These are phyloP conservation scores for Jatropha multifida DNA, from an alignment of 441 rosid genomes.

Conservation along the genomic window DNA sequence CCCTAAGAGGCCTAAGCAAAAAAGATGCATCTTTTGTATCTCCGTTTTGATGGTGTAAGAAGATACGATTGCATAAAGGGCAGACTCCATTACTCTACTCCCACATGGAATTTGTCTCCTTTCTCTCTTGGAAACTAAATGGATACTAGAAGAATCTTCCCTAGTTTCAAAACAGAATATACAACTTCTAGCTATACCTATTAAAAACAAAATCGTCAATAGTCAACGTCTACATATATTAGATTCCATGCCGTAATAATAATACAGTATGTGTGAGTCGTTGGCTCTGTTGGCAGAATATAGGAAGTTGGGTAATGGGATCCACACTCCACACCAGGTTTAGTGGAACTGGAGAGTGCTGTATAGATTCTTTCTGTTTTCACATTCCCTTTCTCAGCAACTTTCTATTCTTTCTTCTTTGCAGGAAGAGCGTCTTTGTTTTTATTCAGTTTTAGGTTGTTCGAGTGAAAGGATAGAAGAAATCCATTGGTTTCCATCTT, in stretches of 20 bases:
- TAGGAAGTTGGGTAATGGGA: background rate
- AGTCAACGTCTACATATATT: background rate
- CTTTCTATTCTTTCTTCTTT: background rate
- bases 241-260: too few species aligned
- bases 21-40: constrained; percentile 7
- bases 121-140: constrained; percentile 16
- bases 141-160: constrained; percentile 25
- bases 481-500: too few species aligned
- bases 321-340: background rate
- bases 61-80: constrained; percentile 12
- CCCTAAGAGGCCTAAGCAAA: constrained; percentile 7
- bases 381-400: background rate
- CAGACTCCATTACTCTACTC: background rate
- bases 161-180: background rate
- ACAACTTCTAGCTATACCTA: background rate
- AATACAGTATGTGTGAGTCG: too few species aligned
- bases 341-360: background rate
- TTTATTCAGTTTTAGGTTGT: too few species aligned
- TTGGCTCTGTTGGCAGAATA: too few species aligned
- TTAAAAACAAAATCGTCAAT: background rate
- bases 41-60: background rate
- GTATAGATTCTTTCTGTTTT: background rate
- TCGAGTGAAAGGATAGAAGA: too few species aligned
- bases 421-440: too few species aligned
- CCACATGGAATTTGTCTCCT: constrained; percentile 8